Evolutionary conservation across 371 early-diverging fungal genomes (phyloP), one percentile per base, ranked within the genome.

Genomic region (Capillidium rhysosporum): DNA sequence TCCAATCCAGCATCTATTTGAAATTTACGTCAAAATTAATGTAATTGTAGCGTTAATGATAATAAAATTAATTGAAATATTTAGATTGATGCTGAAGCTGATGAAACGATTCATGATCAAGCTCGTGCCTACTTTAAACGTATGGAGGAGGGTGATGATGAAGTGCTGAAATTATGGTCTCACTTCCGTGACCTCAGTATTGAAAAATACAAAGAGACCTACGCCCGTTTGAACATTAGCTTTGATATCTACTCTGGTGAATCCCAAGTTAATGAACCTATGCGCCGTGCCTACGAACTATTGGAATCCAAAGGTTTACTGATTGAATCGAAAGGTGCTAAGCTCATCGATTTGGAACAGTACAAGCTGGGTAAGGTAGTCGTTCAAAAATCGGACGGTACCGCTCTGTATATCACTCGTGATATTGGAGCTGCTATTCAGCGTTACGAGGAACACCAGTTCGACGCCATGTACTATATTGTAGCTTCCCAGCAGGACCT

Each of bases 161-260:
- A 74, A 0, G 85, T 91, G 0, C 71, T 96, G 21, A 69, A 65
- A 18, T 66, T 93, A 60, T 99, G 99, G 99, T 68, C 75, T 52
- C 73, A 74, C 52, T 97, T 98, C 84, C 75, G 97, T 60, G 85
- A 89, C 41, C 62, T 98, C 53, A 88, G 89, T 43, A 96, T 98
- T 61, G 82, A 71, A 64, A 92, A 92, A 69, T 98, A 98, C 77
- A 82, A 84, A 65, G 78, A 85, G 20, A 81, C 86, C 20, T 99
- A 98, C 63, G 81, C 74, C 18, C 91, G 92, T 59, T 72, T 99
- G 57, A 91, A 92, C 68, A 79, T 98, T 57, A 57, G 79, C 16
- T 98, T 98, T 63, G 99, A 98, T 67, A 79, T 95, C 38, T 99
- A 94, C 67, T 94, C 94, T 31, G 99, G 99, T 45, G 99, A 99